Percentiles rank a stretch among this genome's conserved stretches.
These are phyloP conservation scores for Davidsoniella neocaledoniae DNA, from an alignment of 2,329 filamentous ascomycete genomes.

Conservation along the genomic window DNA sequence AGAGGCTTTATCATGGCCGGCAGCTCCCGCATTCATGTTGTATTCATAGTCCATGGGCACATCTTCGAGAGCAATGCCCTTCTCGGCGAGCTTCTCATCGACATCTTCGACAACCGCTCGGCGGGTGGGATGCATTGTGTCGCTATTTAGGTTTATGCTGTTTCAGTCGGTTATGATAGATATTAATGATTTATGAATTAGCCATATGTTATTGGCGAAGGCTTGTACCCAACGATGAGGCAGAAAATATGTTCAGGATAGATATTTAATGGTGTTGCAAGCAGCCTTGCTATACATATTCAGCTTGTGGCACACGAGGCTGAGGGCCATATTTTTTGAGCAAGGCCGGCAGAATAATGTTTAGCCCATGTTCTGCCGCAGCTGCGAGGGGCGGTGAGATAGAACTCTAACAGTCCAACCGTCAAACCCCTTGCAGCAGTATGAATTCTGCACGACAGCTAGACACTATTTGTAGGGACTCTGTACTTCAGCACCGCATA, in stretches of 20 bases:
- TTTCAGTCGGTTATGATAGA: not conserved
- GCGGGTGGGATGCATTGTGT: conserved; percentile 69
- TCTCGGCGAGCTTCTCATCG: conserved; percentile 30
- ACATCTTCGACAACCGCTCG: conserved; percentile 89
- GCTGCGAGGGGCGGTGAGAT: not conserved
- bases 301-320: not conserved
- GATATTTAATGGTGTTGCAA: not conserved
- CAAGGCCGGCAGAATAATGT: not conserved
- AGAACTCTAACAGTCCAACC: not conserved
- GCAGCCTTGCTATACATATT: not conserved
- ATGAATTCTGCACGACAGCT: no score
- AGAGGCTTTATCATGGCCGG: conserved; percentile 64
- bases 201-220: not conserved
- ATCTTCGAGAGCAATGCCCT: conserved; percentile 30
- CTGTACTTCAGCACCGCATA: no score
- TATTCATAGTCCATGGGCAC: conserved; percentile 64
- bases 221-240: not conserved
- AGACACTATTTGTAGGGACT: no score
- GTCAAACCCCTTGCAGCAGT: no score
- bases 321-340: not conserved
- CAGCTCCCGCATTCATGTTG: conserved; percentile 48
- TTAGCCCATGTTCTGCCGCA: conserved; percentile 1
- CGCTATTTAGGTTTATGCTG: conserved; percentile 15
- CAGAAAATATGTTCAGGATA: not conserved
- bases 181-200: not conserved